A percentile compares a stretch with the other conserved stretches of the same genome.
These are phyloP conservation scores for Coemansia reversa DNA, from an alignment of 192 early-diverging fungal species.

Conservation along the genomic window DNA sequence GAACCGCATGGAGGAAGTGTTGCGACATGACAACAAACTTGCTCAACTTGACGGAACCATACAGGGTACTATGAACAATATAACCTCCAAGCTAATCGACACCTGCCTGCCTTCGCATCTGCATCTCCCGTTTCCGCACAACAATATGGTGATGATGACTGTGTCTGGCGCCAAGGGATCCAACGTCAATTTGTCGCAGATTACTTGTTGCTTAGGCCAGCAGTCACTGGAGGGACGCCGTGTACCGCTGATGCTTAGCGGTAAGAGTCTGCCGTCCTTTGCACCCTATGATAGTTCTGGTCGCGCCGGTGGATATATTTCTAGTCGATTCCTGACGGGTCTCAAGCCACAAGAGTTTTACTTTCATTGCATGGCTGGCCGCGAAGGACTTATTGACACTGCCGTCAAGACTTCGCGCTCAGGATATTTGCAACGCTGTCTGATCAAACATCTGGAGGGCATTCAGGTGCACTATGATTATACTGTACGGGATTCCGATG, in stretches of 20 bases:
- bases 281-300: slow-evolving; percentile 85
- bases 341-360: slow-evolving; percentile 92
- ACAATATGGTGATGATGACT: slow-evolving; percentile 99
- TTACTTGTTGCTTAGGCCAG: slow-evolving; percentile 96
- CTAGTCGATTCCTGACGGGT: slow-evolving; percentile 97
- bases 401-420: slow-evolving; percentile 99
- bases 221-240: slow-evolving; percentile 97
- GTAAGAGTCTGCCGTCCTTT: slow-evolving; percentile 95
- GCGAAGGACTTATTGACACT: slow-evolving; percentile 99
- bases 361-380: slow-evolving; percentile 98
- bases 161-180: slow-evolving; percentile 98
- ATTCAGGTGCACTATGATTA: slow-evolving; percentile 94
- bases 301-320: slow-evolving; percentile 94
- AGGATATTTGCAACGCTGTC: slow-evolving; percentile 97
- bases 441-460: slow-evolving; percentile 98
- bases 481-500: slow-evolving; percentile 94
- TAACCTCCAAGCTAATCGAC: slow-evolving; percentile 61
- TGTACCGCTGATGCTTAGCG: slow-evolving; percentile 97
- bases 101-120: slow-evolving; percentile 42
- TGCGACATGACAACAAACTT: slow-evolving; percentile 81
- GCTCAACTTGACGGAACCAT: slow-evolving; percentile 86
- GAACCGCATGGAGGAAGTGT: slow-evolving; percentile 77
- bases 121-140: slow-evolving; percentile 78
- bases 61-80: slow-evolving; percentile 76
- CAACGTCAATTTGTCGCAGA: slow-evolving; percentile 93